These are phyloP conservation scores for Cubamyces lactineus DNA, from an alignment of 768 basidiomycete genomes.

Conservation along the genomic window DNA sequence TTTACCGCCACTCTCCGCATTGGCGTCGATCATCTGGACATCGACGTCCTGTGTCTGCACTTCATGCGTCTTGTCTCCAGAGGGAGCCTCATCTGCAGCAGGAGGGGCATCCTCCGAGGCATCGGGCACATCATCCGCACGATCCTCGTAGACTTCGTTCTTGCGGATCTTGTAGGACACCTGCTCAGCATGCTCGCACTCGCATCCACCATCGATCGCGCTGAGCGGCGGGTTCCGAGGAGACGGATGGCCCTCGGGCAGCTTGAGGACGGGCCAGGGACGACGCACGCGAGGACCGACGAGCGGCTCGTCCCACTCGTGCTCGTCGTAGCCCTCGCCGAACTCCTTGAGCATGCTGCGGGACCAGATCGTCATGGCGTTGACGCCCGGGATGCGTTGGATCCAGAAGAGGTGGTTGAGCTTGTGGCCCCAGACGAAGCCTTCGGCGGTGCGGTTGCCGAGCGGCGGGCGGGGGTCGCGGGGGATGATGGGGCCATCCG, in stretches of 20 bases:
- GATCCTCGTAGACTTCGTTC: not conserved
- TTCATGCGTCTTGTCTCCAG: not conserved
- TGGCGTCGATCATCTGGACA: slow-evolving; percentile 3
- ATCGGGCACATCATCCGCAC: not conserved
- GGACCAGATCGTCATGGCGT: slow-evolving; percentile 37
- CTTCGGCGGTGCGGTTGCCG: slow-evolving; percentile 23
- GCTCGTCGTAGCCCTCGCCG: slow-evolving; percentile 33
- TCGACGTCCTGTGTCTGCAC: not conserved
- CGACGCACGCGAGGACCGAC: slow-evolving; percentile 22
- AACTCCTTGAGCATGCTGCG: slow-evolving; percentile 38
- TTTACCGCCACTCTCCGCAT: not conserved
- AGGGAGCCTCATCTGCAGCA: not conserved
- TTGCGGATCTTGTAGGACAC: slow-evolving; percentile 5
- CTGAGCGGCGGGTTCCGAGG: not conserved
- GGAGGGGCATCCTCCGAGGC: not conserved
- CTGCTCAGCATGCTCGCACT: slow-evolving; percentile 12
- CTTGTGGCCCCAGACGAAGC: slow-evolving; percentile 23
- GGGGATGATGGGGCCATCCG: slow-evolving; percentile 19
- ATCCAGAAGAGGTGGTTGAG: slow-evolving; percentile 18
- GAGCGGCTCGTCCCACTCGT: slow-evolving; percentile 21
- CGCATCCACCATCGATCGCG: slow-evolving; percentile 14
- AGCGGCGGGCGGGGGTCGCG: slow-evolving; percentile 9
- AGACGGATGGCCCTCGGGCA: not conserved
- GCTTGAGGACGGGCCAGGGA: slow-evolving; percentile 29
- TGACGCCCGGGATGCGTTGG: slow-evolving; percentile 19